Base-by-base conservation (phyloP, 352 stramenopile genomes). In the Phytophthora ohioensis region DNA sequence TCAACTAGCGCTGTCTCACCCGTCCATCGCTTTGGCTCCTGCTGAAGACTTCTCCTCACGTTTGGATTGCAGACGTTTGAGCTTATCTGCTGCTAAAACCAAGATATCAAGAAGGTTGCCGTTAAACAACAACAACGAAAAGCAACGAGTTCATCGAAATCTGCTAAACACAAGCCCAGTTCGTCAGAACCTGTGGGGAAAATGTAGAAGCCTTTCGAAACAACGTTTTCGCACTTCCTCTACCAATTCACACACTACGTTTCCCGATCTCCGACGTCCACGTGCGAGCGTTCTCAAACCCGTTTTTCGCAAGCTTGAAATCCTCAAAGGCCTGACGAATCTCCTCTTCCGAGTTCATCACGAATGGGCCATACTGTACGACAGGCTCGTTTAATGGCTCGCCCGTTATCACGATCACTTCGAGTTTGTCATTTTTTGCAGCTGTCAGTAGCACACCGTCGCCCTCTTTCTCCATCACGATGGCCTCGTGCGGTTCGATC, bases 331-430 rank as follows among this genome's bases (percentile, higher is more conserved):
- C 81, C 38, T 88, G 47, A 3, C 60, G 78, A 36, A 91, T 83
- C 57, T 88, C 76, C 2, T 75, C 47, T 0, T 71, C 38, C 1
- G 66, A 81, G 3, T 66, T 89, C 84, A 94, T 92, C 62, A 92
- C 81, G 39, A 69, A 95, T 4, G 85, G 85, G 15, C 84, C 84
- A 59, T 90, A 80, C 64, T 90, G 84, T 47, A 87, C 76, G 3
- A 91, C 75, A 0, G 80, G 82, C 55, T 93, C 85, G 11, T 88
- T 70, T 9, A 93, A 49, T 12, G 81, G 83, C 62, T 91, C 13
- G 4, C 85, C 81, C 0, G 52, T 80, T 30, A 90, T 78, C 21
- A 90, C 68, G 43, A 91, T 84, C 34, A 87, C 72, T 64, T 92
- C 78, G 2, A 91, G 53, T 3, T 57, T 62, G 2, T 84, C 75